Conservation (phyloP, 1,284 basidiomycete genomes). For the Sphaerobolus stellatus region DNA sequence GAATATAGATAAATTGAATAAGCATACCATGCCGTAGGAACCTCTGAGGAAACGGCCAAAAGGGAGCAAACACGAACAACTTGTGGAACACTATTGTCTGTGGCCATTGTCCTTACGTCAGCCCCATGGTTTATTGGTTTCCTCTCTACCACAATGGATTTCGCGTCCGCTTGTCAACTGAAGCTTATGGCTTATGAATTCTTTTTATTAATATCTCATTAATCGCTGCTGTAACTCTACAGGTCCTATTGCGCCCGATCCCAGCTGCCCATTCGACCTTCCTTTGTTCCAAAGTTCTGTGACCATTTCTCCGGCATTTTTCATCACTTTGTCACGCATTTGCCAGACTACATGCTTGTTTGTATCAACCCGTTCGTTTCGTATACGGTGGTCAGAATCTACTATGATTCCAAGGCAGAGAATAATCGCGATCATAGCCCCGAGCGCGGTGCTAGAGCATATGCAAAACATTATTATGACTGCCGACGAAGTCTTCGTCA, state of each 20-base stretch:
- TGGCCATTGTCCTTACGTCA: neutral
- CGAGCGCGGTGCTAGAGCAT: slow-evolving; percentile 68
- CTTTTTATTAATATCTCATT: too few relatives aligned
- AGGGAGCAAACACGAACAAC: neutral
- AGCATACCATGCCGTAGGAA: neutral
- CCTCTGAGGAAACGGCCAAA: neutral
- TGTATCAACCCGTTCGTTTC: slow-evolving; percentile 63
- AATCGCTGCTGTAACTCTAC: too few relatives aligned
- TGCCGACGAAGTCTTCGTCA: slow-evolving; percentile 9
- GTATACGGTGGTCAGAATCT: slow-evolving; percentile 68
- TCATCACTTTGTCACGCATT: neutral
- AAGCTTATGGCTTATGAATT: too few relatives aligned
- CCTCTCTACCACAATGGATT: neutral
- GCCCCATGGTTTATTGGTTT: neutral
- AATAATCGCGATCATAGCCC: slow-evolving; percentile 62
- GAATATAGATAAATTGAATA: neutral
- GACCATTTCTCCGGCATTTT: neutral
- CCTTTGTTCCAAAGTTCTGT: neutral
- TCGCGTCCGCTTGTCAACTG: neutral
- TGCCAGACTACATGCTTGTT: slow-evolving; percentile 48
- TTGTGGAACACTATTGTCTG: neutral
- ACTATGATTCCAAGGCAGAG: slow-evolving; percentile 60
- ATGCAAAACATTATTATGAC: slow-evolving; percentile 93
- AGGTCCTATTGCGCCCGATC: too few relatives aligned
- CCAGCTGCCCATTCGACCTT: too few relatives aligned